phyloP scores from a whole-genome alignment of 768 basidiomycete species.

The Asterophora lycoperdoides region DNA sequence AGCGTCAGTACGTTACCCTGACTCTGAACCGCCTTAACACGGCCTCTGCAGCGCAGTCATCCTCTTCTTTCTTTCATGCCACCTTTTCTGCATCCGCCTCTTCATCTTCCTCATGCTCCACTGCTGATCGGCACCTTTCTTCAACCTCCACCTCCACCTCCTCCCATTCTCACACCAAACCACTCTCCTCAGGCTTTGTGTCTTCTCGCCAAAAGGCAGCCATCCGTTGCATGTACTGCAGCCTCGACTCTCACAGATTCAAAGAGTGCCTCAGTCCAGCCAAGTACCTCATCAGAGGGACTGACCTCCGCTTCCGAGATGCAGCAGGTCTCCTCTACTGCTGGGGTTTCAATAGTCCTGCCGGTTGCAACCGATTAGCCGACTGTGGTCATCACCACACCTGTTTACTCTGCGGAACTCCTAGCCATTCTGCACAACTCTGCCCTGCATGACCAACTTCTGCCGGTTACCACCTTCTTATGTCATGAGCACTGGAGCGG shows the following conservation, averaged over 20 bases:
- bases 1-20: too few relatives aligned
- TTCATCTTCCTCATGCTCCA: too few relatives aligned
- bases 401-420: conserved; percentile 15
- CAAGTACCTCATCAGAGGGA: not conserved
- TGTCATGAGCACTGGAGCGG: conserved; percentile 13
- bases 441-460: conserved; percentile 4
- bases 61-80: not conserved
- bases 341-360: not conserved
- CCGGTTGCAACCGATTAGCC: not conserved
- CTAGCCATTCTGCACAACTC: conserved; percentile 9
- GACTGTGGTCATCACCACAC: conserved; percentile 7
- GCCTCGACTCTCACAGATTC: not conserved
- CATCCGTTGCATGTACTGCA: not conserved
- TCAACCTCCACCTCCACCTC: not conserved
- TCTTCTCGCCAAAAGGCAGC: not conserved
- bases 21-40: not conserved
- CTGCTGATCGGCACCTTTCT: too few relatives aligned
- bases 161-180: not conserved
- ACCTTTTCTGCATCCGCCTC: not conserved
- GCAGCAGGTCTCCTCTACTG: not conserved
- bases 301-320: not conserved
- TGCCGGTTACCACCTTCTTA: conserved; percentile 17
- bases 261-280: not conserved
- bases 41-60: not conserved
- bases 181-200: too few relatives aligned